Evolutionary conservation across 1,284 basidiomycete genomes (phyloP), one percentile per base, ranked within the genome.

Genomic region (Farysia itapuensis): DNA sequence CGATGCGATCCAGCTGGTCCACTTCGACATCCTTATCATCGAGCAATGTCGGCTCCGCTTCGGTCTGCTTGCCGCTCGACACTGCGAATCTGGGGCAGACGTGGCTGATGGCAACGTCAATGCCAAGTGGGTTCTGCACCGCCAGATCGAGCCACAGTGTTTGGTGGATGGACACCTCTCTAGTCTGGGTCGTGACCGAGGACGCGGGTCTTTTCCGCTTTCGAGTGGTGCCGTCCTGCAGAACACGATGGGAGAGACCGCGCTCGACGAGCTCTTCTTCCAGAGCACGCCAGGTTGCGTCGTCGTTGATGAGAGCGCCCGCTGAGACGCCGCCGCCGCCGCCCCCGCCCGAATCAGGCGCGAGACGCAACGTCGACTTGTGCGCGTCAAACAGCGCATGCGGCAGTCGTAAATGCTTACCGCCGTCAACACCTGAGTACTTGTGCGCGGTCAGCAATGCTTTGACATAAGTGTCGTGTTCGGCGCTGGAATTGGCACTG

Each of bases 401-500:
- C 0, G 33, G 25, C 35, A 50, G 25, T 25, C 43, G 21, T 25
- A 22, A 5, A 3, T 4, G 37, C 4, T 21, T n/a, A 2, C 13
- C 14, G 6, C 28, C 16, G 4, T 13, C 43, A 11, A 4, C 11
- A 3, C 39, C 53, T 3, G 70, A 58, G 25, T 63, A 78, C 58
- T 79, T 78, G 66, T 79, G 81, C 3, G 81, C 81, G 13, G 79
- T 65, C 5, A 70, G 67, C 30, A 83, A 74, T 43, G 81, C 80
- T 32, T 80, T 77, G 39, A 82, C 56, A 22, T 79, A 78, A 8
- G 28, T 29, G 2, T 38, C 79, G 33, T 80, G 78, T 25, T 79
- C 77, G 20, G 71, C 71, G 6, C 43, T 45, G 31, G 40, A 42
- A 12, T 39, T 41, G 2, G 23, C 40, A 8, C 46, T 49, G 3